Conservation (phyloP, 129 eudicot species). For the Deinandra increscens region DNA sequence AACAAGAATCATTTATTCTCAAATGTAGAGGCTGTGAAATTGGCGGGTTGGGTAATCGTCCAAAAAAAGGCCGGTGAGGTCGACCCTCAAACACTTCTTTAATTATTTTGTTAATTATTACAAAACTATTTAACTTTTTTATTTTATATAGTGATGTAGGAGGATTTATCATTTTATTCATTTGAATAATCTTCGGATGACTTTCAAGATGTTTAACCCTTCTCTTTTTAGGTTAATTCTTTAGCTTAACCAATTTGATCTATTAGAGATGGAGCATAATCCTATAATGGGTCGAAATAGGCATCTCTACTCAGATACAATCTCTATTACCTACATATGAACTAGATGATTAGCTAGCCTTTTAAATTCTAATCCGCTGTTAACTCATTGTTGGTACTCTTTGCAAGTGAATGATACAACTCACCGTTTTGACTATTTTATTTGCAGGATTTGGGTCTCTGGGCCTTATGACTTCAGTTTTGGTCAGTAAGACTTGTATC, state of each 20-base stretch:
- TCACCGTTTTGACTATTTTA: neutral
- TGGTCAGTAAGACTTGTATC: conserved; percentile 45
- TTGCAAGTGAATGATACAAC: conserved; percentile 10
- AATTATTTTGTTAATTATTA: neutral
- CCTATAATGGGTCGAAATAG: neutral
- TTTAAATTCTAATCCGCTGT: neutral
- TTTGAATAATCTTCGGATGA: neutral
- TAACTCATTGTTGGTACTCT: neutral
- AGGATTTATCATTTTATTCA: neutral
- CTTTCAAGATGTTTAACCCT: conserved; percentile 1
- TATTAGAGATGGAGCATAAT: neutral
- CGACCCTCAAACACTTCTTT: neutral
- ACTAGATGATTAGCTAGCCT: conserved; percentile 10
- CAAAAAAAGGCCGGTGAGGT: neutral
- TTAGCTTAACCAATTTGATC: neutral
- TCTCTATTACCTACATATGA: neutral
- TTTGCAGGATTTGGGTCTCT: conserved; percentile 93
- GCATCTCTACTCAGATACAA: neutral
- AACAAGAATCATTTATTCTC: neutral
- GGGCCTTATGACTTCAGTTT: conserved; percentile 90
- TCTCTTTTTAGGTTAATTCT: neutral
- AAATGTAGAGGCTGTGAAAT: neutral
- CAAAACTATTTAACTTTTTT: neutral
- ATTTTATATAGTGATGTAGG: neutral
- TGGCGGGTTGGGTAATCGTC: neutral